Percentiles rank a stretch among this genome's conserved stretches.
Evolutionary conservation across 2,329 filamentous ascomycete species (phyloP).

Genomic region (Davidsoniella eucalypti): DNA sequence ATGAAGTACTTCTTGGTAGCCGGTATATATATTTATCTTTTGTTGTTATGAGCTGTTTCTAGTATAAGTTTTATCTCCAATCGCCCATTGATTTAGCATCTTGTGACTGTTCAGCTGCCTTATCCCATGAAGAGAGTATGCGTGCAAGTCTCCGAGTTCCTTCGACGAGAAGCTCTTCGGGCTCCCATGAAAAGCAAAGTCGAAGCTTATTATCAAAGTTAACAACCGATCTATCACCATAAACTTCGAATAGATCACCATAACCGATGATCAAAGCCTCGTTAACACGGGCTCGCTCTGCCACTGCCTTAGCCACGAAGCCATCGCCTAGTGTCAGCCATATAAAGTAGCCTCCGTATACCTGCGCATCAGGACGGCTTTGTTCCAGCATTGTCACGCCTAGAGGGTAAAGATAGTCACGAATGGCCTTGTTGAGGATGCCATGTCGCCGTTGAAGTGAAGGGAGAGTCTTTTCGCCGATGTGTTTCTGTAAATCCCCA

Average conservation of each 20-base stretch:
- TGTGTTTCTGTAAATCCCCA: constrained; percentile 28
- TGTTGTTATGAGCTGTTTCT: background rate
- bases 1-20: background rate
- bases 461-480: constrained; percentile 27
- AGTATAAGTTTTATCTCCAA: constrained; percentile 2
- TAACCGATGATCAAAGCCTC: constrained; percentile 52
- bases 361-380: constrained; percentile 24
- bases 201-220: constrained; percentile 45
- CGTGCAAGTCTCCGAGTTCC: constrained; percentile 46
- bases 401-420: constrained; percentile 41
- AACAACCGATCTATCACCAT: constrained; percentile 34
- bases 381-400: constrained; percentile 32
- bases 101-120: constrained; percentile 14
- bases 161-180: constrained; percentile 46
- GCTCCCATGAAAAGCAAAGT: constrained; percentile 59
- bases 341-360: constrained; percentile 72
- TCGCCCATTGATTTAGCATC: constrained; percentile 5
- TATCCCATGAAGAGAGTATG: constrained; percentile 23
- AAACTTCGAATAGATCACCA: constrained; percentile 54
- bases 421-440: constrained; percentile 41
- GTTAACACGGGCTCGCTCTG: constrained; percentile 38
- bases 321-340: constrained; percentile 51
- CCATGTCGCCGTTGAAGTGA: constrained; percentile 29
- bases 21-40: background rate
- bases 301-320: constrained; percentile 36